A percentile compares a stretch with the other conserved stretches of the same genome.
Conservation (phyloP, 306 rosid genomes). For the Quercus ilex region DNA sequence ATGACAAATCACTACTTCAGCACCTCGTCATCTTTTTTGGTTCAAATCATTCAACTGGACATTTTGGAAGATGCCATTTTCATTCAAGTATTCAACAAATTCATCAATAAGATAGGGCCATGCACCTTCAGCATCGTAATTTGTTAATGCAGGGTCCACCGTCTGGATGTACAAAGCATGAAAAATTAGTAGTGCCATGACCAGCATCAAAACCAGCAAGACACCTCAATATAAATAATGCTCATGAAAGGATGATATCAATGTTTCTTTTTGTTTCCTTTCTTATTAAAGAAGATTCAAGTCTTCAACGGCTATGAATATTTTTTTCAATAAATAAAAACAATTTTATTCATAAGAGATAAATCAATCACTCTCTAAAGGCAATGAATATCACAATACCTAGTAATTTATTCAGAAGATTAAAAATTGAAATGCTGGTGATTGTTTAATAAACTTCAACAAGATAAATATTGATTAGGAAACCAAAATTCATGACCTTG, state of each 20-base stretch:
- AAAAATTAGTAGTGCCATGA: background rate
- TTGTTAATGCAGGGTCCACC: constrained; percentile 58
- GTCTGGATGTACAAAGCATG: constrained; percentile 45
- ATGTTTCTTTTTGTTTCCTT: background rate
- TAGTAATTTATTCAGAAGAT: background rate
- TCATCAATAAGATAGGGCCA: constrained; percentile 98
- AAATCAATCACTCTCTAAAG: background rate
- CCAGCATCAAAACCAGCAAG: background rate
- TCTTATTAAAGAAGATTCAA: background rate
- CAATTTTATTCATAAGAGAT: no score
- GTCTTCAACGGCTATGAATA: background rate
- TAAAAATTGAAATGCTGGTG: background rate
- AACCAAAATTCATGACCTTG: no score
- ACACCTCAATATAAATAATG: background rate
- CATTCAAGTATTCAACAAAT: constrained; percentile 85
- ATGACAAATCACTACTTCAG: constrained; percentile 7
- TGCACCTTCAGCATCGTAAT: constrained; percentile 97
- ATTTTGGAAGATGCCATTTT: constrained; percentile 60
- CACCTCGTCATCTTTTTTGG: constrained; percentile 33
- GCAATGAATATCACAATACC: background rate
- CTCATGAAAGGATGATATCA: background rate
- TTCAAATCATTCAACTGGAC: constrained; percentile 35
- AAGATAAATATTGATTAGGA: background rate
- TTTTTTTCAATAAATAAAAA: no score
- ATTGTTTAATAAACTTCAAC: background rate